Conservation (phyloP, 2,329 filamentous ascomycete species). For the Huntiella omanensis region DNA sequence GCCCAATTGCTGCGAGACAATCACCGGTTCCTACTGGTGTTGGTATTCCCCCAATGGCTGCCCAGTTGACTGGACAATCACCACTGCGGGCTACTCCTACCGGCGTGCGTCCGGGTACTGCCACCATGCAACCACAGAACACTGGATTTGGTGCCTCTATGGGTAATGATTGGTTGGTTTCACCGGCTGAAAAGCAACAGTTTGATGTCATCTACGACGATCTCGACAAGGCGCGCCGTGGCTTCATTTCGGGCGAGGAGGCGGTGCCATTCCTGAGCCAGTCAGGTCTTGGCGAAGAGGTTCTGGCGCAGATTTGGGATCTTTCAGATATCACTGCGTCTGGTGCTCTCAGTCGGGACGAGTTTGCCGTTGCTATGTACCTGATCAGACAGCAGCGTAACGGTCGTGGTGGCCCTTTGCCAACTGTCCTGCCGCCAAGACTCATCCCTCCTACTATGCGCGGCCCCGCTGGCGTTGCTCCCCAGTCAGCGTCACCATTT, state of each 20-base stretch:
- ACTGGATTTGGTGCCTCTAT: slow-evolving; percentile 16
- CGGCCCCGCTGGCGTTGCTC: slow-evolving; percentile 27
- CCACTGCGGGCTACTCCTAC: slow-evolving; percentile 33
- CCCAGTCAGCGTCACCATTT: slow-evolving; percentile 34
- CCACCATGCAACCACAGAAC: slow-evolving; percentile 22
- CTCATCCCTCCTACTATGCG: slow-evolving; percentile 79
- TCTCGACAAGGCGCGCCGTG: slow-evolving; percentile 62
- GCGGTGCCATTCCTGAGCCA: slow-evolving; percentile 89
- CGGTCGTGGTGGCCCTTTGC: slow-evolving; percentile 47
- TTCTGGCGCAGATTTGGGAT: slow-evolving; percentile 90
- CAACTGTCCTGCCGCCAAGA: slow-evolving; percentile 58
- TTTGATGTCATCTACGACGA: slow-evolving; percentile 76
- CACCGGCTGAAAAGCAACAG: slow-evolving; percentile 61
- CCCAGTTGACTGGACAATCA: slow-evolving; percentile 45
- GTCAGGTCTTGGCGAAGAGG: slow-evolving; percentile 74
- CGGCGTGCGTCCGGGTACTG: slow-evolving; percentile 28
- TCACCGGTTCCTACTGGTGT: slow-evolving; percentile 24
- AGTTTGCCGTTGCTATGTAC: slow-evolving; percentile 96
- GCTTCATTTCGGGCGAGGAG: slow-evolving; percentile 82
- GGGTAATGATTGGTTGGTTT: slow-evolving; percentile 58
- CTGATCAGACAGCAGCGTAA: slow-evolving; percentile 78
- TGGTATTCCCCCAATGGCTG: slow-evolving; percentile 33
- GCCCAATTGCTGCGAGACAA: slow-evolving; percentile 24
- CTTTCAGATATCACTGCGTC: slow-evolving; percentile 84
- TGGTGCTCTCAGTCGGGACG: slow-evolving; percentile 67